Evolutionary conservation across 2,329 filamentous ascomycete genomes (phyloP).

Genomic region (Orbilia blumenaviensis): DNA sequence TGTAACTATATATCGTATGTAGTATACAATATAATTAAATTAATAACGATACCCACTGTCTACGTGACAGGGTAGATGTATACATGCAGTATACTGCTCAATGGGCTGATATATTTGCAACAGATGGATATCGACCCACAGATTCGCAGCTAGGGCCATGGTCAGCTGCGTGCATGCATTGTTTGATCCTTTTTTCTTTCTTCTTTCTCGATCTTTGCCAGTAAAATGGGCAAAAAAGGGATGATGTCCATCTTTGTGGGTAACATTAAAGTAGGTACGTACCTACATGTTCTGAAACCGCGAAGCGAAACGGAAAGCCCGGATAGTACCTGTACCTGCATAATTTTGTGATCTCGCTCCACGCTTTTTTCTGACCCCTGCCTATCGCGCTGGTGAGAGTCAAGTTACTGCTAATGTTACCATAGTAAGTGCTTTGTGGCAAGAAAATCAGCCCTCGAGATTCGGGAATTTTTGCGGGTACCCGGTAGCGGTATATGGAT

Average conservation of each 20-base stretch:
- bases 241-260: constrained; percentile 5
- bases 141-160: not conserved
- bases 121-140: too few species aligned
- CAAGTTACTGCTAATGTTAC: not conserved
- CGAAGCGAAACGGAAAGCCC: constrained; percentile 30
- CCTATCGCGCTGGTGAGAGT: too few species aligned
- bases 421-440: not conserved
- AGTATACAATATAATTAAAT: too few species aligned
- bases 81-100: too few species aligned
- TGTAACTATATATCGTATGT: too few species aligned
- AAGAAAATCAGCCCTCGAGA: constrained; percentile 8
- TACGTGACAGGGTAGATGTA: too few species aligned
- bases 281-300: not conserved
- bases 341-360: too few species aligned
- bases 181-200: constrained; percentile 28
- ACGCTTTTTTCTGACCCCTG: not conserved
- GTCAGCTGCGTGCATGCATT: constrained; percentile 21
- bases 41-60: too few species aligned
- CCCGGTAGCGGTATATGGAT: not conserved
- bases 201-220: too few species aligned
- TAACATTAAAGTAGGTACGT: not conserved
- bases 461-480: constrained; percentile 26
- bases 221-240: not conserved
- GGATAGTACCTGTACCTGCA: constrained; percentile 17
- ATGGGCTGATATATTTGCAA: too few species aligned